Conservation (phyloP, 805 yeast species). For the Hanseniaspora osmophila region DNA sequence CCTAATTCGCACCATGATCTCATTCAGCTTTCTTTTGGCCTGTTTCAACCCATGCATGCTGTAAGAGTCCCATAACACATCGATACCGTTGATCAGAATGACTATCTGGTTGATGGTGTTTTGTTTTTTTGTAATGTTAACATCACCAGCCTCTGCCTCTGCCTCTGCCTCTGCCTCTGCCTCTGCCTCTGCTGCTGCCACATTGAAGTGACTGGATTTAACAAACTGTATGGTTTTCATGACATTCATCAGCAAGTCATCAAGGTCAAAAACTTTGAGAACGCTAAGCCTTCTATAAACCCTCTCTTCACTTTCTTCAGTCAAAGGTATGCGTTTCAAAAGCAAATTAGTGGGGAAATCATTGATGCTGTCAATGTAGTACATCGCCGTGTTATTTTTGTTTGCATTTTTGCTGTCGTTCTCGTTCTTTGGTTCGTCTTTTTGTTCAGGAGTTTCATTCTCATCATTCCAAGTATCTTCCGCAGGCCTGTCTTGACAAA, state of each 20-base stretch:
- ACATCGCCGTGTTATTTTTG: slow-evolving; percentile 9
- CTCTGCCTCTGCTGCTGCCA: too few relatives aligned
- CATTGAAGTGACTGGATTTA: background rate
- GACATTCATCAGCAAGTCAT: slow-evolving; percentile 11
- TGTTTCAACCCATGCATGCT: background rate
- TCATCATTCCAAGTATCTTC: background rate
- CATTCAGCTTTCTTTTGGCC: background rate
- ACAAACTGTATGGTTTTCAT: background rate
- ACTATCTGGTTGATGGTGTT: background rate
- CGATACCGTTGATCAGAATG: background rate
- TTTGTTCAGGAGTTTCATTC: background rate
- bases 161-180: too few relatives aligned
- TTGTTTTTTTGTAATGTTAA: background rate
- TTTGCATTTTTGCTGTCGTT: background rate
- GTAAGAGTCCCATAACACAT: background rate
- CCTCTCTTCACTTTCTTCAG: background rate
- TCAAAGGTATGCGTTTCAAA: slow-evolving; percentile 8
- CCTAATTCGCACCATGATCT: background rate
- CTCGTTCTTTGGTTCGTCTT: background rate
- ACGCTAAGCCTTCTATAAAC: slow-evolving; percentile 19
- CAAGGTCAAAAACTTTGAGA: slow-evolving; percentile 15
- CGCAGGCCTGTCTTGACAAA: background rate
- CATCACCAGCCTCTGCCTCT: too few relatives aligned
- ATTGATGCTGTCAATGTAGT: slow-evolving; percentile 19
- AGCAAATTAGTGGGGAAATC: slow-evolving; percentile 19